These are phyloP conservation scores for Penicillium samsonianum DNA, from an alignment of 495 filamentous ascomycete genomes.

Conservation along the genomic window DNA sequence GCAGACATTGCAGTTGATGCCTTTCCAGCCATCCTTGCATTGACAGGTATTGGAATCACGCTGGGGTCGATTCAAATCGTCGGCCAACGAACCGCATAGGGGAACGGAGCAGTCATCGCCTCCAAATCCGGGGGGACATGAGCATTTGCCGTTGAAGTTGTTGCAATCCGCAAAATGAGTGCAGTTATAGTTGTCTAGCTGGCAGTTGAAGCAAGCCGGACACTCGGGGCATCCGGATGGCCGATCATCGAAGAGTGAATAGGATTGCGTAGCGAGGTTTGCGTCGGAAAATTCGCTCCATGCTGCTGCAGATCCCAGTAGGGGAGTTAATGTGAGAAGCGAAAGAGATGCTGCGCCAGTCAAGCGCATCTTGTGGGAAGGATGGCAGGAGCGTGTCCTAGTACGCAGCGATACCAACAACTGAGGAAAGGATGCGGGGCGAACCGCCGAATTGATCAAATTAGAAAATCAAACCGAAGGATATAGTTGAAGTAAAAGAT, in stretches of 20 bases:
- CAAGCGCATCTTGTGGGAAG: conserved; percentile 36
- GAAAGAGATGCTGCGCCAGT: conserved; percentile 28
- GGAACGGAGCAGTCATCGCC: conserved; percentile 89
- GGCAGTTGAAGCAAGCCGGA: conserved; percentile 91
- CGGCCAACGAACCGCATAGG: conserved; percentile 83
- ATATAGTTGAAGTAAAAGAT: conserved; percentile 12
- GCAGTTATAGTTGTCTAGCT: conserved; percentile 86
- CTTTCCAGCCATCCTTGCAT: conserved; percentile 94
- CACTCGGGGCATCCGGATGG: conserved; percentile 59
- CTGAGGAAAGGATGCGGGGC: conserved; percentile 12
- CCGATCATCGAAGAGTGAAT: conserved; percentile 58
- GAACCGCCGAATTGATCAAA: conserved; percentile 18
- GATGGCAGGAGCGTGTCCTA: conserved; percentile 15
- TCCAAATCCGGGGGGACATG: conserved; percentile 87
- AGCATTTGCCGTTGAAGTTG: conserved; percentile 84
- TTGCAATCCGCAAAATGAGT: conserved; percentile 86
- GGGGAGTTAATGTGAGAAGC: conserved; percentile 28
- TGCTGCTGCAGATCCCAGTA: conserved; percentile 27
- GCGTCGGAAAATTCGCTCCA: conserved; percentile 39
- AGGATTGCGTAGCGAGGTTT: conserved; percentile 35
- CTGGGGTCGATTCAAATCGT: conserved; percentile 70
- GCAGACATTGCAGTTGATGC: conserved; percentile 99
- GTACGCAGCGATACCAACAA: conserved; percentile 11
- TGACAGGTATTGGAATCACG: conserved; percentile 70
- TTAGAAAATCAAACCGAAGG: background rate